phyloP scores from a whole-genome alignment of 805 yeast species.

The Wickerhamomyces alni region DNA sequence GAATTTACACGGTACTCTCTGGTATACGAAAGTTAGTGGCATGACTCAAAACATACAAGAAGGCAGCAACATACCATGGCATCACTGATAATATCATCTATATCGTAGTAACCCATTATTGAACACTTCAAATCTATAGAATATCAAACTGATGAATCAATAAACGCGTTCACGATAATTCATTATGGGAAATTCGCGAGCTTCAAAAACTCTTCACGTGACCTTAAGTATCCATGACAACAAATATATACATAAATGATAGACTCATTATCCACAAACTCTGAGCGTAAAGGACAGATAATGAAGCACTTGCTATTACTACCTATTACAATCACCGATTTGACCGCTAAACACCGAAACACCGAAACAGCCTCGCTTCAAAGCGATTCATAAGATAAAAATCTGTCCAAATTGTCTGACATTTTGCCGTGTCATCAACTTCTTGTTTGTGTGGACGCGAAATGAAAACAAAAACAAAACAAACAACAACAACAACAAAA shows the following conservation, averaged over 20 bases:
- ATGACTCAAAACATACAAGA: background rate
- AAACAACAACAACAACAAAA: conserved; percentile 1
- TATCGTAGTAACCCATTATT: conserved; percentile 53
- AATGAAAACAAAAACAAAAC: conserved; percentile 6
- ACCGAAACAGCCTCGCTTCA: no score
- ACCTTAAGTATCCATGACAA: background rate
- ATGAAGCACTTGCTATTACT: no score
- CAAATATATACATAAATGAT: background rate
- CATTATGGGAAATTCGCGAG: no score
- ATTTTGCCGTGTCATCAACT: background rate
- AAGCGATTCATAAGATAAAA: no score
- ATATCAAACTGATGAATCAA: no score
- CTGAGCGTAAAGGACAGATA: no score
- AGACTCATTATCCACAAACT: no score
- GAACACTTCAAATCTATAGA: no score
- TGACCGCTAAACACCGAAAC: no score
- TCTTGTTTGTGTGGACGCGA: background rate
- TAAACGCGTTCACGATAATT: no score
- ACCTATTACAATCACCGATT: no score
- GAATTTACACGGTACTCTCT: conserved; percentile 74
- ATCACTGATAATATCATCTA: conserved; percentile 71
- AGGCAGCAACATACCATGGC: conserved; percentile 34
- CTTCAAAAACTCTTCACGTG: background rate
- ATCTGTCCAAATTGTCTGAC: background rate
- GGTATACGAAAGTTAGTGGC: no score